These are phyloP conservation scores for Apiotrichum sp. DNA, from an alignment of 1,284 basidiomycete genomes.

Conservation along the genomic window DNA sequence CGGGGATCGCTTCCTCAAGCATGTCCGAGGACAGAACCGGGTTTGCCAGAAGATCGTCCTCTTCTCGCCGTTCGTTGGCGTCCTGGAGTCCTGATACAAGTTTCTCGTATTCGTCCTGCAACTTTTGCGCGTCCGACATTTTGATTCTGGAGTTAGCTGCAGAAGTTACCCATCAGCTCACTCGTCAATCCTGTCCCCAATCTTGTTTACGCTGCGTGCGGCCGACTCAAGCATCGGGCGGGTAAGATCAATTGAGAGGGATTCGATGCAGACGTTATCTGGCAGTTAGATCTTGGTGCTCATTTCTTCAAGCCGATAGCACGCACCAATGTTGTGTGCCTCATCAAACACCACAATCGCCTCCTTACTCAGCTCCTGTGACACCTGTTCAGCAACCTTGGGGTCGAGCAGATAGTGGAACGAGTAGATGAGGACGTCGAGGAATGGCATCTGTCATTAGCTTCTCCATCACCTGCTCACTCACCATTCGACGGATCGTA, in stretches of 20 bases:
- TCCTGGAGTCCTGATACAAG: conserved; percentile 92
- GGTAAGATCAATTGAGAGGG: conserved; percentile 95
- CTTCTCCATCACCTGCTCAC: conserved; percentile 17
- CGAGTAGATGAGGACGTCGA: conserved; percentile 95
- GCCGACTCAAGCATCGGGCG: conserved; percentile 97
- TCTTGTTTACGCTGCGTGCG: conserved; percentile 74
- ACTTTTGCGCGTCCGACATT: conserved; percentile 80
- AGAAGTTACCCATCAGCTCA: conserved; percentile 42
- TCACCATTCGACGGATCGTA: conserved; percentile 88
- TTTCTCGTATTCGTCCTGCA: conserved; percentile 97
- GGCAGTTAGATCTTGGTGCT: background rate
- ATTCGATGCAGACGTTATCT: conserved; percentile 99
- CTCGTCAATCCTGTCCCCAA: conserved; percentile 93
- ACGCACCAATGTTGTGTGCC: conserved; percentile 94
- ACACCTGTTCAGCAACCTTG: conserved; percentile 98
- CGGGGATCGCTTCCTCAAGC: conserved; percentile 89
- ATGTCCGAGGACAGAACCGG: conserved; percentile 96
- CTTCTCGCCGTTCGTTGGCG: conserved; percentile 55
- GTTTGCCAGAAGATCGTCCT: conserved; percentile 83
- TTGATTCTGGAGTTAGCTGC: conserved; percentile 64
- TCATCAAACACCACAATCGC: conserved; percentile 99
- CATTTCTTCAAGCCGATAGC: background rate
- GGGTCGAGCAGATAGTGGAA: conserved; percentile 99
- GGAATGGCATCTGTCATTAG: conserved; percentile 73
- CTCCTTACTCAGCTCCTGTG: conserved; percentile 94